Conservation (phyloP, 805 yeast species). For the Metschnikowia hibisci region DNA sequence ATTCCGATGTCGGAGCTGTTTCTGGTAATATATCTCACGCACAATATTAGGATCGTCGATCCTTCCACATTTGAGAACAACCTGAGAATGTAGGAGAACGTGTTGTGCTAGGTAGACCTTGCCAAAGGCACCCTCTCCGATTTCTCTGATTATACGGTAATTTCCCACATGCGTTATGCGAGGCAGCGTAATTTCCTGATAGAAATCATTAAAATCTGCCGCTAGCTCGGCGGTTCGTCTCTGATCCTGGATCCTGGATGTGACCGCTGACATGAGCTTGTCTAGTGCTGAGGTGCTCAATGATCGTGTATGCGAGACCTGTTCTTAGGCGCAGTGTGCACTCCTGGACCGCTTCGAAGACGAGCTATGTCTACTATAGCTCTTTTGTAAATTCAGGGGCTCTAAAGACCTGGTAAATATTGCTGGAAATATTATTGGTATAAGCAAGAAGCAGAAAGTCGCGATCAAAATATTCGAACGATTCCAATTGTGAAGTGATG, state of each 20-base stretch:
- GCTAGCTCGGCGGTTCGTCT: constrained; percentile 52
- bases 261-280: constrained; percentile 13
- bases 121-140: constrained; percentile 93
- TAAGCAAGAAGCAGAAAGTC: no score
- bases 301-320: no score
- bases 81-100: constrained; percentile 60
- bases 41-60: constrained; percentile 81
- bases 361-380: no score
- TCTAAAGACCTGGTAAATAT: no score
- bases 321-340: background rate
- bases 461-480: no score
- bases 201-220: constrained; percentile 59
- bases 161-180: constrained; percentile 72
- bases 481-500: no score
- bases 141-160: constrained; percentile 64
- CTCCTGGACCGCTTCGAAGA: no score
- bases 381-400: no score
- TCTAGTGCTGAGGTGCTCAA: background rate
- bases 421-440: no score
- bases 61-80: constrained; percentile 79
- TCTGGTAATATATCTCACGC: constrained; percentile 83
- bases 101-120: constrained; percentile 85
- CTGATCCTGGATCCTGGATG: constrained; percentile 26
- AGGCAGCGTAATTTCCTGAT: constrained; percentile 40
- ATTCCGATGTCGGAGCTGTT: constrained; percentile 78